Percentiles rank a stretch among this genome's conserved stretches.
Conservation (phyloP, 2,329 filamentous ascomycete genomes). For the Cercospora janseana region DNA sequence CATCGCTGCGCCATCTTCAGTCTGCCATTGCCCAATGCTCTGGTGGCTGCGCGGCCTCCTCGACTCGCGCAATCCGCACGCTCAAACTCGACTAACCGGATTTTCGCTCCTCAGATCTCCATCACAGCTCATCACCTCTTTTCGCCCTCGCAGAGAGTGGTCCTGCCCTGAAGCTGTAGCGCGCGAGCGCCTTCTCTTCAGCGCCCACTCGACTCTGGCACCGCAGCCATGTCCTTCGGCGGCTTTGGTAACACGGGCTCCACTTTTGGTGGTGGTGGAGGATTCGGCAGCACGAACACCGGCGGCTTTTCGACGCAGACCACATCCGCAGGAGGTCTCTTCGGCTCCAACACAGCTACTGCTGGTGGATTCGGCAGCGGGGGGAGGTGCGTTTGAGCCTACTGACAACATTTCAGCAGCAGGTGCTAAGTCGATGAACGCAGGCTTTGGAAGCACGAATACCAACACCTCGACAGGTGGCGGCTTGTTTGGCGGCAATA, state of each 20-base stretch:
- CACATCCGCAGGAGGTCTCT: slow-evolving; percentile 26
- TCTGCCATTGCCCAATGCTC: neutral
- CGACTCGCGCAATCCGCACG: neutral
- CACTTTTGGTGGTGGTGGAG: slow-evolving; percentile 23
- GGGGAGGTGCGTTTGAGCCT: slow-evolving; percentile 22
- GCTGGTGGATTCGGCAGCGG: slow-evolving; percentile 28
- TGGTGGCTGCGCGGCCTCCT: neutral
- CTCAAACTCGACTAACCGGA: neutral
- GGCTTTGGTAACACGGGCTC: slow-evolving; percentile 26
- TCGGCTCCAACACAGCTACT: slow-evolving; percentile 32
- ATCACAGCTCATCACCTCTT: neutral
- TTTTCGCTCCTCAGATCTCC: neutral
- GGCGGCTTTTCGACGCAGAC: slow-evolving; percentile 26
- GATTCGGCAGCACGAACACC: slow-evolving; percentile 27
- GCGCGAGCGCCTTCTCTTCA: slow-evolving; percentile 36
- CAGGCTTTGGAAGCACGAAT: slow-evolving; percentile 28
- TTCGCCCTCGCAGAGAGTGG: slow-evolving; percentile 12
- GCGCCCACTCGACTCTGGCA: neutral
- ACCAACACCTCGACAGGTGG: slow-evolving; percentile 31
- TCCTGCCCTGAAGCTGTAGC: slow-evolving; percentile 13
- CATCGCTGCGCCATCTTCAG: neutral
- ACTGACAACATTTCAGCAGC: slow-evolving; percentile 24
- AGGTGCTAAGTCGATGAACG: slow-evolving; percentile 28
- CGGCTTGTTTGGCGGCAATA: slow-evolving; percentile 35
- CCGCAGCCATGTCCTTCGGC: slow-evolving; percentile 24